These are phyloP conservation scores for Beauveria medogensis DNA, from an alignment of 2,329 filamentous ascomycete genomes.

Conservation along the genomic window DNA sequence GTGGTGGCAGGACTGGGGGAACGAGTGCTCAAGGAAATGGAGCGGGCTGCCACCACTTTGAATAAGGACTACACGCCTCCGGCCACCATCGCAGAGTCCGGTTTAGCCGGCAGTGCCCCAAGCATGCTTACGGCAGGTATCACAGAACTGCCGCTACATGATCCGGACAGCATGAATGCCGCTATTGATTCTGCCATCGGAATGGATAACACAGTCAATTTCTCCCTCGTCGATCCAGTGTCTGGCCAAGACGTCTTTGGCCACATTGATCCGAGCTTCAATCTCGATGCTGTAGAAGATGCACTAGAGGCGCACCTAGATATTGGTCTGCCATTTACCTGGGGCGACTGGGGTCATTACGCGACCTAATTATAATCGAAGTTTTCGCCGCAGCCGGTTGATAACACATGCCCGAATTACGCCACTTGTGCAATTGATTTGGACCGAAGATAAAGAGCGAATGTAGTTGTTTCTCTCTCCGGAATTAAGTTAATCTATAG, in stretches of 20 bases:
- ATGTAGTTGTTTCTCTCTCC: constrained; percentile 5
- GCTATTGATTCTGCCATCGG: constrained; percentile 19
- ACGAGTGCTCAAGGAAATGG: constrained; percentile 47
- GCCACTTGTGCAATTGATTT: background rate
- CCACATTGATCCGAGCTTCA: constrained; percentile 47
- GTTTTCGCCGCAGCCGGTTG: background rate
- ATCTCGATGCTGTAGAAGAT: constrained; percentile 45
- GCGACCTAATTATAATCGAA: constrained; percentile 17
- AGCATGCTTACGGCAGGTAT: constrained; percentile 15
- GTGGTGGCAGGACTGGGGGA: constrained; percentile 48
- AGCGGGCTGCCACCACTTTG: constrained; percentile 42
- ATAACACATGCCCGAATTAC: background rate
- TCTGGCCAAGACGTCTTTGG: constrained; percentile 47
- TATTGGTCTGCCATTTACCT: constrained; percentile 44
- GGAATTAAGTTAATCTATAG: background rate
- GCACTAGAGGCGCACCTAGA: constrained; percentile 47
- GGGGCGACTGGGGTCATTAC: constrained; percentile 37
- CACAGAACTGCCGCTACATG: constrained; percentile 16
- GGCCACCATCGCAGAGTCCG: constrained; percentile 9
- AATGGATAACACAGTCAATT: constrained; percentile 30
- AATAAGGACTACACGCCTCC: constrained; percentile 26
- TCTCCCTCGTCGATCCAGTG: constrained; percentile 33
- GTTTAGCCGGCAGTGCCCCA: background rate
- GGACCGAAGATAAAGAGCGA: background rate
- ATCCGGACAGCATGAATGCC: constrained; percentile 20